Evolutionary conservation across 228 moss, liverwort and hornwort genomes (phyloP).

Genomic region (Sphagnum magellanicum): DNA sequence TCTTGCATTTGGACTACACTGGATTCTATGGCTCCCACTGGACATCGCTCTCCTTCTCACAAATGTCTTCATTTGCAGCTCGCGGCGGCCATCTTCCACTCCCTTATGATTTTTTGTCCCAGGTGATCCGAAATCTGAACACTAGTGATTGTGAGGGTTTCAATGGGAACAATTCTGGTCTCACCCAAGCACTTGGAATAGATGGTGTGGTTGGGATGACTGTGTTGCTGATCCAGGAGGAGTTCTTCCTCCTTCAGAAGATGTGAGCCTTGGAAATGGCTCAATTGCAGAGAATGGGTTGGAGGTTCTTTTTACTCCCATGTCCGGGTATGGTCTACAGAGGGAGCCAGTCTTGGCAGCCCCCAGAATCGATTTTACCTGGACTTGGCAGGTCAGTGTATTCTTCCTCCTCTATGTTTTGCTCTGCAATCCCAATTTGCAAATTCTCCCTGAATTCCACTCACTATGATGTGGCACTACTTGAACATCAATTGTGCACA

Average conservation of each 20-base stretch:
- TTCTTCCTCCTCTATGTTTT: background rate
- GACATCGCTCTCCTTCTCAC: conserved; percentile 68
- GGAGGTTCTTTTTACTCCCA: conserved; percentile 40
- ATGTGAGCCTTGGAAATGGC: background rate
- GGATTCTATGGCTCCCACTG: conserved; percentile 82
- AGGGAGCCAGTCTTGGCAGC: conserved; percentile 44
- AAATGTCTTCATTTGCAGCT: conserved; percentile 45
- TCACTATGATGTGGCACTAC: too few relatives aligned
- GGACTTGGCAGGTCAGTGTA: conserved; percentile 40
- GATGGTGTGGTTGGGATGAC: background rate
- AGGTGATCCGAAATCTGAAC: too few relatives aligned
- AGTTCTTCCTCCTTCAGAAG: background rate
- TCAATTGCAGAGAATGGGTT: conserved; percentile 11
- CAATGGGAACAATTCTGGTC: background rate
- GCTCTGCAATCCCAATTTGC: background rate
- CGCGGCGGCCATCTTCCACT: conserved; percentile 31
- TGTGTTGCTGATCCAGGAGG: background rate
- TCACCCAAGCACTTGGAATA: background rate
- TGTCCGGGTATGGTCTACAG: conserved; percentile 32
- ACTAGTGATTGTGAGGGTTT: background rate
- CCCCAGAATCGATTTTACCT: conserved; percentile 40
- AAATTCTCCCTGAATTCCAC: background rate
- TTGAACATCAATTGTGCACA: too few relatives aligned
- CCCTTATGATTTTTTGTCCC: conserved; percentile 4
- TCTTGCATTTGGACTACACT: conserved; percentile 74